Conservation (phyloP, 202 grass and related monocot genomes). For the Musa balbisiana region DNA sequence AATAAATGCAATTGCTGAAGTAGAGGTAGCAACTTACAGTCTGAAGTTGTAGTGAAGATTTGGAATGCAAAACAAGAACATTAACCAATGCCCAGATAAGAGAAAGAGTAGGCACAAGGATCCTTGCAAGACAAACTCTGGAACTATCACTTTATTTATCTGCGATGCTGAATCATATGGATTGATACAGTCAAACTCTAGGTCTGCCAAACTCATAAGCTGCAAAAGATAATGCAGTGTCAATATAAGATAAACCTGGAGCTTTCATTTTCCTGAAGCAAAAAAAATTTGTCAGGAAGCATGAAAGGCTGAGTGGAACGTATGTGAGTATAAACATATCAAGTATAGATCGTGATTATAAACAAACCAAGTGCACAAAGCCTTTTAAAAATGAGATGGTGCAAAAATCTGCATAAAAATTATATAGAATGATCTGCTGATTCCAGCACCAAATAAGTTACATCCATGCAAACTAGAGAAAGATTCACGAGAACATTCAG, state of each 20-base stretch:
- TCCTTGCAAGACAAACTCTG: constrained; percentile 68
- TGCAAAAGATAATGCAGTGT: constrained; percentile 23
- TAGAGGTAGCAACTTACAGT: constrained; percentile 43
- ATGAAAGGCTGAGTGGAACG: no score
- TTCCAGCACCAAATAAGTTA: no score
- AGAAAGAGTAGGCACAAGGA: constrained; percentile 54
- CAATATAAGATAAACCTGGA: constrained; percentile 12
- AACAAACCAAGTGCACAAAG: no score
- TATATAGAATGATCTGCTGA: no score
- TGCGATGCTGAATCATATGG: constrained; percentile 71
- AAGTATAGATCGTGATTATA: no score
- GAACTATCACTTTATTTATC: constrained; percentile 85
- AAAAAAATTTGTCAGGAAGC: neutral
- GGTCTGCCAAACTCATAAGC: constrained; percentile 88
- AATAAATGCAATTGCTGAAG: no score
- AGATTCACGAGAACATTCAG: no score
- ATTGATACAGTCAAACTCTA: constrained; percentile 95
- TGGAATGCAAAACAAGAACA: constrained; percentile 64
- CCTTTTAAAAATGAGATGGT: no score
- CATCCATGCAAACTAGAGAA: no score
- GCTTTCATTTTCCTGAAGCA: no score
- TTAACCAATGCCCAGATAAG: constrained; percentile 76
- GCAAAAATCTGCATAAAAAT: no score
- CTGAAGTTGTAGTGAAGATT: constrained; percentile 74
- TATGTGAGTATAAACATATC: no score